Base-by-base conservation (phyloP, 805 yeast species). In the Metschnikowia anglica region DNA sequence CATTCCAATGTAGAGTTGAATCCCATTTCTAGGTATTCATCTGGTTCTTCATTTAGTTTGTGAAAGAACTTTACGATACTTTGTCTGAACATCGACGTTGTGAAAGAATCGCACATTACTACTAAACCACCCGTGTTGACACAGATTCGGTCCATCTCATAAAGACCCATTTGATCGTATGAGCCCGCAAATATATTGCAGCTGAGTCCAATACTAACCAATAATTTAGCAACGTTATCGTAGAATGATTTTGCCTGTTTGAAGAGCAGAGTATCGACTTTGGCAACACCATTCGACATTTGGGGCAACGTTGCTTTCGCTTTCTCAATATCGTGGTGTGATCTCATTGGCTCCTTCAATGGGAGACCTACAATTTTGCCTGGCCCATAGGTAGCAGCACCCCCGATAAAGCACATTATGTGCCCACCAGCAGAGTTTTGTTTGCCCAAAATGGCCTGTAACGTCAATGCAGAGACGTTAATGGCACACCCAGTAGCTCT, bases 161-260 rank as follows among this genome's bases (percentile, higher is more conserved):
- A 75, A 24, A 82, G 63, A 0, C 88, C 88, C 33, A 80, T 72
- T 59, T 82, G 88, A 59, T 82, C 88, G 57, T 81, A 81, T 10
- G 83, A 73, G 12, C 88, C 88, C 44, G 80, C 73, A 49, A 81
- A 80, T 16, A 81, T 58, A 53, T 80, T 77, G 34, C 81, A 66
- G 5, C 80, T 66, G 41, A 79, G 74, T 0, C 86, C 85, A 48
- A 73, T 69, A 3, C 63, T 49, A 0, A 79, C 71, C 17, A 79
- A 66, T 13, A 55, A 58, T 19, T 67, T 64, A 2, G 85, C 76
- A n/a, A 82, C 58, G 7, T 63, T 62, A 7, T 68, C 65, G 58
- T 80, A 82, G 54, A 68, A 81, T 35, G 62, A 59, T 36, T 63
- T 65, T 4, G 80, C 79, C 37, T 50, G 54, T 36, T 61, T 64